Evolutionary conservation across 495 filamentous ascomycete genomes (phyloP), one percentile per base, ranked within the genome.

Genomic region (Daldinia decipiens): DNA sequence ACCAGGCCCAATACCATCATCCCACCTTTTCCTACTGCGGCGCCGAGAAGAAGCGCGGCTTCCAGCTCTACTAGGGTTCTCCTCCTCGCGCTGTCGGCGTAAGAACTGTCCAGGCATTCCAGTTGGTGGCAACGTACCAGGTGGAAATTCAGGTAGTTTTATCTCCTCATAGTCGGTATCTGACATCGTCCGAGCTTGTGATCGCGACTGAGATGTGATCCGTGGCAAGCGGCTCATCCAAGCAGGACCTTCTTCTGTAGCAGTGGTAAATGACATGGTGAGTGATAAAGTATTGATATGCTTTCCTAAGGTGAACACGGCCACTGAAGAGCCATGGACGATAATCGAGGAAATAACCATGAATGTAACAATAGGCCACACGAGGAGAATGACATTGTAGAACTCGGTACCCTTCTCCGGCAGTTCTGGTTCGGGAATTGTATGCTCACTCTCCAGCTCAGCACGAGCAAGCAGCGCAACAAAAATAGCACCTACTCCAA

Each of bases 251-350:
- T 98, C 94, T 72, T 97, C 95, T 59, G 90, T 91, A 61, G 91
- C 94, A 71, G 87, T 84, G 0, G 96, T 98, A 81, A 97, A 98
- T 0, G 96, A 98, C 84, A 98, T 91, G 12, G 95, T 97, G 55
- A 99, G 86, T 11, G 92, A 93, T 67, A 99, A 84, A 2, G 96
- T 98, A 80, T 99, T 98, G 85, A 99, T 98, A 53, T 91, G 95
- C 78, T 98, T 99, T 54, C 96, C 96, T 7, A 99, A 87, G 0
- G 96, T 98, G 76, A 99, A 99, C 12, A 99, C 96, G 8, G 96
- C 96, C 76, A 99, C 93, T 0, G 96, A 99, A 29, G 95, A 98
- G 7, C 96, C 96, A 76, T 99, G 96, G 4, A 99, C 93, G 57
- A 98, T 77, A 67, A 99, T 99, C 15, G 96, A 98, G 5, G 91